A percentile compares a stretch with the other conserved stretches of the same genome.
Conservation (phyloP, 2,329 filamentous ascomycete genomes). For the Ascochyta rabiei region DNA sequence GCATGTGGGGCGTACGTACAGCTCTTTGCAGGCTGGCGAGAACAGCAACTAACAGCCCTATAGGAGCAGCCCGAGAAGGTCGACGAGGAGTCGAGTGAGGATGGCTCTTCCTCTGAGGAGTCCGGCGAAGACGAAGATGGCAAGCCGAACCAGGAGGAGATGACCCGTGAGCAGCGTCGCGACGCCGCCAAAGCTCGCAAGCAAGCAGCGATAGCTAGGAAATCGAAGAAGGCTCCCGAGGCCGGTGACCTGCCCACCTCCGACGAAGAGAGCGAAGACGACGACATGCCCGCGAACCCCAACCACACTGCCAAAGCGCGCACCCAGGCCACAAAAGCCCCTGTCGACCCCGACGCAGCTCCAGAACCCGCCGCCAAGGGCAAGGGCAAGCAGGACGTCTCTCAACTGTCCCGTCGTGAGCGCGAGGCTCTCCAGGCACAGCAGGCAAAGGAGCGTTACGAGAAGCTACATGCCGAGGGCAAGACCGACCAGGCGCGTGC, state of each 20-base stretch:
- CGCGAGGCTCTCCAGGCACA: conserved; percentile 83
- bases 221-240: conserved; percentile 72
- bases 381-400: conserved; percentile 59
- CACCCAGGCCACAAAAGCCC: conserved; percentile 68
- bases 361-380: conserved; percentile 60
- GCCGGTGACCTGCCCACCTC: conserved; percentile 85
- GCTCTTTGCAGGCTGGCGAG: neutral
- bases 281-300: conserved; percentile 82
- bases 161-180: conserved; percentile 87
- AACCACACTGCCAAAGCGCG: conserved; percentile 75
- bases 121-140: conserved; percentile 50
- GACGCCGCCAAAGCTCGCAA: conserved; percentile 89
- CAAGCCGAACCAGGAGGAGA: conserved; percentile 57
- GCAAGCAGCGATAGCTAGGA: conserved; percentile 81
- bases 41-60: conserved; percentile 23
- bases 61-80: conserved; percentile 55
- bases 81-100: conserved; percentile 54
- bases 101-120: conserved; percentile 54
- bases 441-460: conserved; percentile 86
- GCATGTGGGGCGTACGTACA: conserved; percentile 78
- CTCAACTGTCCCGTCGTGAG: conserved; percentile 70
- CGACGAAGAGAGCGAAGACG: conserved; percentile 60
- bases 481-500: conserved; percentile 96
- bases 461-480: conserved; percentile 89
- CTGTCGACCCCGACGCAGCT: conserved; percentile 49